phyloP scores from a whole-genome alignment of 208 protist species.

The Angomonas desouzai region DNA sequence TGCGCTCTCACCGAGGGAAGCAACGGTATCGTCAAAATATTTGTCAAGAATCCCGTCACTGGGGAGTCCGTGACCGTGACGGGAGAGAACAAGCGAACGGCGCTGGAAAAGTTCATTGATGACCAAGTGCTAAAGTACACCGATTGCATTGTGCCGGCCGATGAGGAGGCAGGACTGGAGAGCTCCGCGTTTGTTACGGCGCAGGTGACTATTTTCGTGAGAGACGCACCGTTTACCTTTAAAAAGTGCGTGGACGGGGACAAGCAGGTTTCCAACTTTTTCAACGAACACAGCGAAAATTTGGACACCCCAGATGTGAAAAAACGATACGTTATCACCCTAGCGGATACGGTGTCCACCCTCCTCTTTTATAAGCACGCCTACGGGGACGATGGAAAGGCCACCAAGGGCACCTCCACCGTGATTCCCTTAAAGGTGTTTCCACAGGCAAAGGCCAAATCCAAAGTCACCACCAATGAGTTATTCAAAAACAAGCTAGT shows the following conservation, averaged over 20 bases:
- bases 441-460: slow-evolving; percentile 22
- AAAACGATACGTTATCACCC: slow-evolving; percentile 67
- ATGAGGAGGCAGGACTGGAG: slow-evolving; percentile 42
- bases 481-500: slow-evolving; percentile 62
- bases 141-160: slow-evolving; percentile 62
- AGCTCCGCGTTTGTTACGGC: slow-evolving; percentile 60
- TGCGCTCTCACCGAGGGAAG: slow-evolving; percentile 37
- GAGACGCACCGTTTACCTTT: slow-evolving; percentile 82
- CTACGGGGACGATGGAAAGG: slow-evolving; percentile 23
- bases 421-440: slow-evolving; percentile 72
- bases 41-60: slow-evolving; percentile 86
- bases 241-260: slow-evolving; percentile 45
- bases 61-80: slow-evolving; percentile 79
- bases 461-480: slow-evolving; percentile 39
- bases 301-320: slow-evolving; percentile 23
- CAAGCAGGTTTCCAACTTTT: slow-evolving; percentile 31
- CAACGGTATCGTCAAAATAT: slow-evolving; percentile 69
- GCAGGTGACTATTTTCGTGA: slow-evolving; percentile 82
- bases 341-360: slow-evolving; percentile 77
- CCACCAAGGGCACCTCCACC: neutral
- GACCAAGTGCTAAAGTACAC: slow-evolving; percentile 72
- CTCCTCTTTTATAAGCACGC: slow-evolving; percentile 74
- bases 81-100: slow-evolving; percentile 31
- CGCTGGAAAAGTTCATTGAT: slow-evolving; percentile 61
- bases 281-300: slow-evolving; percentile 41